Evolutionary conservation across 345 rosid species (phyloP), one percentile per base, ranked within the genome.

Genomic region (Luvunga scandens): DNA sequence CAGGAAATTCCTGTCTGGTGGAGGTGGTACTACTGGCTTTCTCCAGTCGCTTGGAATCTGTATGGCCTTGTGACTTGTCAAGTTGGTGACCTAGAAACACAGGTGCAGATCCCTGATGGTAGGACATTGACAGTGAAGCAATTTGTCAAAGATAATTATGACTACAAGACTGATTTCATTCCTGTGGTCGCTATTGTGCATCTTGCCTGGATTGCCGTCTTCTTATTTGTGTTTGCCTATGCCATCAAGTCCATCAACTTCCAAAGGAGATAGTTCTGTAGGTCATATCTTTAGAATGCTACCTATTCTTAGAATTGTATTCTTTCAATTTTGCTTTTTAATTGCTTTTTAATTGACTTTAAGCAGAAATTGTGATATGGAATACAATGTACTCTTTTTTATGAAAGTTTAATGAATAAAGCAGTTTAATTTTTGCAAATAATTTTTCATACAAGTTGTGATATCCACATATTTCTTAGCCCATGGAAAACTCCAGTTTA

Each of bases 11-110:
- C 97, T 0, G 65, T 89, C n/a, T 92, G 98, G 98, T 94, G 97
- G 97, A 94, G 96, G 80, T 94, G 98, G 98, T 91, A 91, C 75
- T 92, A 94, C 78, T 94, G 97, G 97, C 86, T 78, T 34, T 82
- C 90, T 22, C 98, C 97, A 0, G 91, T 89, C 71, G 86, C 97
- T 6, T 94, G 97, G 98, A 91, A 94, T 72, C 39, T 92, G n/a
- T 89, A 94, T 21, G 97, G 96, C 2, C 84, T 94, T 21, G 81
- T 94, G 57, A 80, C 96, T 24, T 87, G 92, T 74, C 97, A 94
- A 82, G 86, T 92, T 34, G 97, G 97, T 65, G 91, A 94, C 81
- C 73, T 39, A 5, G 77, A 82, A 3, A 1, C 77, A 36, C 9
- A 2, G 1, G 66, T 94, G 24, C 77, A 76, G 7, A 67, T 94